Conservation (phyloP, 176 grass and related monocot genomes). For the Bonia amplexicaulis region DNA sequence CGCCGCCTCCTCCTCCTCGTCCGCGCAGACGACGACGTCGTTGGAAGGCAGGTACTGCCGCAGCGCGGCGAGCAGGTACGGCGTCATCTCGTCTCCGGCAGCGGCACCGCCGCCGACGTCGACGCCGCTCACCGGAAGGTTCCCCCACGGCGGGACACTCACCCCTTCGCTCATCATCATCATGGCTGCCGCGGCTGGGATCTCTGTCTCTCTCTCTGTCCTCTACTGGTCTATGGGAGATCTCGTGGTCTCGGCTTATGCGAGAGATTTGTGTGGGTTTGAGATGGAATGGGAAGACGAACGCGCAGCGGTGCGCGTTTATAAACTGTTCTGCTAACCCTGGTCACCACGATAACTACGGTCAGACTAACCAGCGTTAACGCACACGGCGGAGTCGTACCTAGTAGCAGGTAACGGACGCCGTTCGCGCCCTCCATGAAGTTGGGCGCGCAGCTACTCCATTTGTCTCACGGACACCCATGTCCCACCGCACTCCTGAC, state of each 20-base stretch:
- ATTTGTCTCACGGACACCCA: accelerated
- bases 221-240: background rate
- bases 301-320: background rate
- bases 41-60: constrained; percentile 47
- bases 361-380: background rate
- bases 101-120: background rate
- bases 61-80: constrained; percentile 48
- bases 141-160: constrained; percentile 59
- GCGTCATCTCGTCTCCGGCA: constrained; percentile 35
- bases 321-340: constrained; percentile 52
- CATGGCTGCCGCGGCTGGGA: background rate
- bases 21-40: constrained; percentile 7
- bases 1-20: constrained; percentile 23
- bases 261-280: background rate
- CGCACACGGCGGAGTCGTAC: background rate
- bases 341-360: background rate
- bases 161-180: constrained; percentile 72
- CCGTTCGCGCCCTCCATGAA: background rate
- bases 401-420: constrained; percentile 2
- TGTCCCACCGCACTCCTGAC: accelerated
- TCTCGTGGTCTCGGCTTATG: constrained; percentile 7
- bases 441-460: accelerated
- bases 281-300: background rate
- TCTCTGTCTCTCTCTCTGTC: background rate
- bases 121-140: constrained; percentile 39